Evolutionary conservation across 805 yeast species (phyloP), one percentile per base, ranked within the genome.

Genomic region (Nakazawaea sp.): DNA sequence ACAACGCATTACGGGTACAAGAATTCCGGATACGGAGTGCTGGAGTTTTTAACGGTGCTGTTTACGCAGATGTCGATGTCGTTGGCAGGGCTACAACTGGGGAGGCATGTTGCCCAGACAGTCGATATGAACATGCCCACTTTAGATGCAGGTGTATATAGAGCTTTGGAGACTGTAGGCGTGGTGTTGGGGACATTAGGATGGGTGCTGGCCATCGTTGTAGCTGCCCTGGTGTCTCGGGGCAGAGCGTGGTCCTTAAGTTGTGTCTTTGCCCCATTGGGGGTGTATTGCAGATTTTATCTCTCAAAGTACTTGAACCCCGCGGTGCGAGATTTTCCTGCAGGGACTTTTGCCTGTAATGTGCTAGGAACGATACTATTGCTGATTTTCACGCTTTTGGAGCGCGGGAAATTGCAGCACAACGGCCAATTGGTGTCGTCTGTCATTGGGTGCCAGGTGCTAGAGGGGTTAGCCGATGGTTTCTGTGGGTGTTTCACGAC

Each of bases 401-500:
- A 53, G 5, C 58, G 78, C 38, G 82, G 83, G 0, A 59, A 58
- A 36, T 41, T 18, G 1, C 11, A 45, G 4, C 16, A 48, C 16
- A 41, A 48, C 13, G 46, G 50, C 1, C 33, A 48, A 3, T 45
- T 73, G 1, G 58, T 68, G 1, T 45, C 54, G 7, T 48, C 52
- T 3, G 19, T 45, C 0, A 42, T 70, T 4, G 51, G 64, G 1
- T 75, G 84, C 43, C 76, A 72, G 27, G 71, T 76, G 3, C 48
- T 80, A 1, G 43, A 47, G 6, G 88, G 81, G 0, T 50, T 82
- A 2, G 64, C 59, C 15, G 72, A 74, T 46, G 94, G 95, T 0
- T 77, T 72, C 41, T 78, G 86, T 50, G 94, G 89, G 1, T 68
- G 74, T 2, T 55, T 81, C 35, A 75, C 86, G 27, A 84, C 96